A percentile compares a stretch with the other conserved stretches of the same genome.
Conservation (phyloP, 768 basidiomycete species). For the Trametes cubensis region DNA sequence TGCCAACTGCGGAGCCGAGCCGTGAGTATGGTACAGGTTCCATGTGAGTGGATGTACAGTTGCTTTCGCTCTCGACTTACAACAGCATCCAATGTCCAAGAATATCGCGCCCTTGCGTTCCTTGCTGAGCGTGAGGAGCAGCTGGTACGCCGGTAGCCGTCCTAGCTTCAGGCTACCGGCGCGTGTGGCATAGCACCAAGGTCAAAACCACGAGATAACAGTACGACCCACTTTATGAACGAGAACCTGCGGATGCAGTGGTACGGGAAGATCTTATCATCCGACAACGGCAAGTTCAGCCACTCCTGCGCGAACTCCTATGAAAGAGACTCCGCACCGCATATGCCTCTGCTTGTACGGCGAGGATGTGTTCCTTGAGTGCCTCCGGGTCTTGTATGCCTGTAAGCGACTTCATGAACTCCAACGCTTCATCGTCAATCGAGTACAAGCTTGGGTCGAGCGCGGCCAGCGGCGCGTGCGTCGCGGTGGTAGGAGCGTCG, state of each 20-base stretch:
- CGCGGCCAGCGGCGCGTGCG: not conserved
- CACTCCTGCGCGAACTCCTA: not conserved
- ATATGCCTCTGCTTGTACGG: conserved; percentile 27
- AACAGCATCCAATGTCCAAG: conserved; percentile 47
- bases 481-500: too few species aligned
- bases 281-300: not conserved
- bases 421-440: conserved; percentile 19
- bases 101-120: conserved; percentile 39
- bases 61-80: conserved; percentile 26
- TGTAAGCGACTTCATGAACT: conserved; percentile 27
- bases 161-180: conserved; percentile 22
- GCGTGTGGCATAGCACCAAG: not conserved
- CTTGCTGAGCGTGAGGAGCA: conserved; percentile 37
- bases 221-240: conserved; percentile 20
- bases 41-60: not conserved
- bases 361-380: conserved; percentile 29
- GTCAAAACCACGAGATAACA: not conserved
- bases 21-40: not conserved
- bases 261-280: conserved; percentile 26
- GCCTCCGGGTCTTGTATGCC: conserved; percentile 29
- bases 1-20: conserved; percentile 36
- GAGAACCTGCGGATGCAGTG: conserved; percentile 28
- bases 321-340: conserved; percentile 9
- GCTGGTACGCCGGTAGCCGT: conserved; percentile 22
- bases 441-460: conserved; percentile 9